Conservation (phyloP, 2,329 filamentous ascomycete genomes). For the Epichloe hybrida region DNA sequence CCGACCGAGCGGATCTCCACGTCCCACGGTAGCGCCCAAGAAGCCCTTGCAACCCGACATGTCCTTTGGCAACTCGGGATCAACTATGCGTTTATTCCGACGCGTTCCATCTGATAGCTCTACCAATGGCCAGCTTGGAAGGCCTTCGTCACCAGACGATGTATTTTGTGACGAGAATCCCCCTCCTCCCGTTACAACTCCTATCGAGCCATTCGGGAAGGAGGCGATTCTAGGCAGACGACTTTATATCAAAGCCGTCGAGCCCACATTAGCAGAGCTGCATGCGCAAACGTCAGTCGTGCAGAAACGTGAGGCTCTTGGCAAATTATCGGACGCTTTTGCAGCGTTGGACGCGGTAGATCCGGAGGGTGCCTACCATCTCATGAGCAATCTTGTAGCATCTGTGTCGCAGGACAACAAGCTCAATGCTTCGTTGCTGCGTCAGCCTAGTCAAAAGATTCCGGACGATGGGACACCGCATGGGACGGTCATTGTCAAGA, state of each 20-base stretch:
- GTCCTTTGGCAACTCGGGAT: constrained; percentile 86
- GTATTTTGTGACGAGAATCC: constrained; percentile 50
- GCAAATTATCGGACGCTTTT: constrained; percentile 74
- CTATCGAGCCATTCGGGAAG: constrained; percentile 52
- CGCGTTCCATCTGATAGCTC: constrained; percentile 63
- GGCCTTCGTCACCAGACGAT: constrained; percentile 25
- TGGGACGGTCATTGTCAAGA: constrained; percentile 46
- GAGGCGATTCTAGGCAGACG: constrained; percentile 73
- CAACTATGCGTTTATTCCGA: constrained; percentile 82
- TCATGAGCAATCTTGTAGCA: constrained; percentile 67
- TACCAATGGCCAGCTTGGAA: constrained; percentile 25
- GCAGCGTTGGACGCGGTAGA: constrained; percentile 73
- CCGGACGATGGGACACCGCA: constrained; percentile 33
- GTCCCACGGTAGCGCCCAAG: constrained; percentile 38
- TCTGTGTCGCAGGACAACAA: constrained; percentile 57
- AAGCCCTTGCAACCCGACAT: constrained; percentile 78
- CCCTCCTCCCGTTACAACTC: constrained; percentile 31
- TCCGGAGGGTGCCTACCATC: constrained; percentile 77
- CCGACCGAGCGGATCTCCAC: constrained; percentile 28
- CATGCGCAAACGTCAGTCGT: constrained; percentile 61
- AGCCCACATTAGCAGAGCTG: constrained; percentile 71
- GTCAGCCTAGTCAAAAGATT: constrained; percentile 25
- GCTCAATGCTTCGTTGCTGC: constrained; percentile 38
- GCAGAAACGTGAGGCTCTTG: constrained; percentile 69
- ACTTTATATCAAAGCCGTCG: constrained; percentile 68